Base-by-base conservation (phyloP, 495 filamentous ascomycete species). In the Beverwykella pulmonaria region DNA sequence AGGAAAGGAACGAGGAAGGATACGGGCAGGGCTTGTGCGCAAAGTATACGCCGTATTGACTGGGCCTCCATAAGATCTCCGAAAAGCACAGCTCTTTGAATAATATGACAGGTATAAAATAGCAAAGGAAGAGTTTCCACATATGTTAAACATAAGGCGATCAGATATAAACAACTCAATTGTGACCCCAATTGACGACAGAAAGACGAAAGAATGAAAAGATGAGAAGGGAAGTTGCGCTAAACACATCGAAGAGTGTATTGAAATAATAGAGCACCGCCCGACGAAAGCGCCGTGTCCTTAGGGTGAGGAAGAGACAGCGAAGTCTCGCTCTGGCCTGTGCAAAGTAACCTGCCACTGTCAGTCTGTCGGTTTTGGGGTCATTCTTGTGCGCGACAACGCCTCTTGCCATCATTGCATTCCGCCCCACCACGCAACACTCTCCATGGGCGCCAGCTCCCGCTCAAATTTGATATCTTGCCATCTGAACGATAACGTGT, bases 261-360 rank as follows among this genome's bases (percentile, higher is more conserved):
- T 6, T 58, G 47, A 41, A 65, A 34, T 46, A 23, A 59, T 52
- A 52, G 53, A 65, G 46, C 44, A 8, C 26, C 29, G 41, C 36
- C 19, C 54, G 53, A 41, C 62, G 53, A 58, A 46, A 27, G 54
- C 62, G 19, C 62, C 53, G 54, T 59, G 62, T 41, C 20, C 47
- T 44, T 34, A 39, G 30, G 44, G n/a, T 26, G 8, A 19, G 25
- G 27, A 20, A 19, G 30, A 50, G 32, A 29, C 12, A 56, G 61
- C 19, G 26, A 44, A 12, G 1, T 27, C 15, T 25, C 46, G 25
- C 15, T 27, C 48, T 50, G 53, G 17, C 30, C 39, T 36, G 25
- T 56, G 34, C 53, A 30, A 47, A 48, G 36, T 30, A 22, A 36
- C 17, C 30, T 19, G 9, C 9, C 17, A 34, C 32, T 22, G n/a